Evolutionary conservation across 768 basidiomycete genomes (phyloP), one percentile per base, ranked within the genome.

Genomic region (Baorangia bicolor): DNA sequence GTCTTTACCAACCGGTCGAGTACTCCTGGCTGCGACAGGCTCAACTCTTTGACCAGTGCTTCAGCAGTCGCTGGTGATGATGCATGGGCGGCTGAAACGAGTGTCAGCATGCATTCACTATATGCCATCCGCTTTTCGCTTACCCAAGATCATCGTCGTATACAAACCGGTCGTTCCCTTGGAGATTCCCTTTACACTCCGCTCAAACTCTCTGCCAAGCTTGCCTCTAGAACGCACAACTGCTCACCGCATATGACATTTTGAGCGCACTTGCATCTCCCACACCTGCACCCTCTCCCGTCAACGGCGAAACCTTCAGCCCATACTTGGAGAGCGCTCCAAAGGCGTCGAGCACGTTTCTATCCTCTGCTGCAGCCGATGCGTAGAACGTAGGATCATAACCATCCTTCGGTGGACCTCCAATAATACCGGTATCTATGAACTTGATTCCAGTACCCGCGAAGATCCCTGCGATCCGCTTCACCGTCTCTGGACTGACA

Each of bases 251-350:
- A 68, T 86, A 83, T 20, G 82, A 81, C 83, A 84, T 83, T 69
- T 86, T 86, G 56, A 85, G 64, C 6, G 82, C 82, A 57, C 83
- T 85, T 2, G 83, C 84, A 58, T 80, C 82, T 5, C 84, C 82
- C 23, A 83, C 71, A 3, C 77, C 77, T 1, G 73, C 73, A 28
- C 77, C 79, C 50, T 80, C 78, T 23, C 78, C 81, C 40, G 65
- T 74, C 59, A 86, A 61, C 4, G 73, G 65, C 16, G 74, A 77
- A 11, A 81, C 68, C 61, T 76, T 79, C 21, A 82, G 61, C 5
- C 83, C 83, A 49, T 73, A 75, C 51, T 72, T 61, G 16, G 73
- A 67, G n/a, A 82, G 64, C 1, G 53, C 64, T 20, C 61, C 74
- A 52, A 85, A 83, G 30, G 64, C 64, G 14, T 75, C 72, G 42